phyloP scores from a whole-genome alignment of 2,329 filamentous ascomycete genomes.

The Colletotrichum filicis region DNA sequence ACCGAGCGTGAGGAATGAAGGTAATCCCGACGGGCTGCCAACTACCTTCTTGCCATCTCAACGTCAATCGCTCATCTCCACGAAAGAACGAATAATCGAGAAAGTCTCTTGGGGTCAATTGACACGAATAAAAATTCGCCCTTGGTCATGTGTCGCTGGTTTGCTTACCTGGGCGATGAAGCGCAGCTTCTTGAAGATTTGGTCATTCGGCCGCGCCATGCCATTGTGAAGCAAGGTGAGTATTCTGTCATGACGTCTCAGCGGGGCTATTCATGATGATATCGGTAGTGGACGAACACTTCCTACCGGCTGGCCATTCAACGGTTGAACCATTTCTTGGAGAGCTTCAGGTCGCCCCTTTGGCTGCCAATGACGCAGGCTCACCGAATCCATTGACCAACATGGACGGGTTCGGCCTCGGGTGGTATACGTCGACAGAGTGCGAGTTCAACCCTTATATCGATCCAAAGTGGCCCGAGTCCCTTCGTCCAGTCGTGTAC shows the following conservation, averaged over 20 bases:
- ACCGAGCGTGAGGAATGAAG: background rate
- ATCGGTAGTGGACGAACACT: slow-evolving; percentile 21
- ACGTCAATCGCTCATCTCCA: too few relatives aligned
- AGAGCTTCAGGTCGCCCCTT: slow-evolving; percentile 3
- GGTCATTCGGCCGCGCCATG: slow-evolving; percentile 19
- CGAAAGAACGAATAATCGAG: too few relatives aligned
- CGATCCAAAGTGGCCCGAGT: background rate
- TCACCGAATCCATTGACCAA: slow-evolving; percentile 26
- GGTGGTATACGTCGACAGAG: slow-evolving; percentile 15
- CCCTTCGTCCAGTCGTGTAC: slow-evolving; percentile 24
- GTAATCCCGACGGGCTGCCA: too few relatives aligned
- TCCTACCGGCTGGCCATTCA: slow-evolving; percentile 14
- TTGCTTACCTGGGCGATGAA: slow-evolving; percentile 27
- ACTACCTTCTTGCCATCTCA: background rate
- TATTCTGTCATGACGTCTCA: accelerated
- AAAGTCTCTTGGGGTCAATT: background rate
- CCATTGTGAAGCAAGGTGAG: slow-evolving; percentile 30
- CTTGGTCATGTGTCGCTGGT: slow-evolving; percentile 24
- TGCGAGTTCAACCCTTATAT: slow-evolving; percentile 12
- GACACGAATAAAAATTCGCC: background rate
- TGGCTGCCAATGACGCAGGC: slow-evolving; percentile 16
- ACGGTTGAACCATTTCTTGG: slow-evolving; percentile 1
- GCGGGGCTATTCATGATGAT: background rate
- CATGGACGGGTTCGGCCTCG: slow-evolving; percentile 28
- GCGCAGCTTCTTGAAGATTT: slow-evolving; percentile 26